A percentile compares a stretch with the other conserved stretches of the same genome.
These are phyloP conservation scores for Dendrobium catenatum DNA, from an alignment of 106 monocot genomes.

Conservation along the genomic window DNA sequence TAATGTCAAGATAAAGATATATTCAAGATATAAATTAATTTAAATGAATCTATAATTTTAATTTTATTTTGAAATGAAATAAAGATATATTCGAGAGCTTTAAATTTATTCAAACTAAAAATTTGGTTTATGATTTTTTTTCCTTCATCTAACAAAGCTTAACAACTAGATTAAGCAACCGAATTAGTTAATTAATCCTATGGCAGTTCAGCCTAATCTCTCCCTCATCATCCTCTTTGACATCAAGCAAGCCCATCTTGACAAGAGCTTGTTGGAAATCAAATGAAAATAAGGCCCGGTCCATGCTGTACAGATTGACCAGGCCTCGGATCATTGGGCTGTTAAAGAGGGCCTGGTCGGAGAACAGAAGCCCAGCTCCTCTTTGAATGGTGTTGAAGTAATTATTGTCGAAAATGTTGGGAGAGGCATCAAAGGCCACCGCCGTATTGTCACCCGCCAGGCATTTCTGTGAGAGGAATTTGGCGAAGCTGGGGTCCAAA, in stretches of 20 bases:
- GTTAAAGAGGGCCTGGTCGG: slow-evolving; percentile 56
- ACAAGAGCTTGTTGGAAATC: slow-evolving; percentile 65
- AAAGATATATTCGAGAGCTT: too few relatives aligned
- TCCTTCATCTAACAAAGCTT: too few relatives aligned
- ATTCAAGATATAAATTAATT: too few relatives aligned
- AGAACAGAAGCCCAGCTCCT: slow-evolving; percentile 40
- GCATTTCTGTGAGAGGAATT: slow-evolving; percentile 21
- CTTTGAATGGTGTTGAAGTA: slow-evolving; percentile 48
- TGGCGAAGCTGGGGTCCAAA: slow-evolving; percentile 33
- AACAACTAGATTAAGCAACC: too few relatives aligned
- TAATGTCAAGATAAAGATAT: too few relatives aligned
- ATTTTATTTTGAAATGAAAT: too few relatives aligned
- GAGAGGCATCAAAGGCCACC: slow-evolving; percentile 43
- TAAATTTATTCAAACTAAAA: too few relatives aligned
- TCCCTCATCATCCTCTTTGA: slow-evolving; percentile 41
- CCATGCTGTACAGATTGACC: slow-evolving; percentile 53
- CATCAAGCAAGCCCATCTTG: slow-evolving; percentile 73
- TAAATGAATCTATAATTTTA: too few relatives aligned
- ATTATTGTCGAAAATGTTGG: slow-evolving; percentile 47
- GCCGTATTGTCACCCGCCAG: slow-evolving; percentile 35
- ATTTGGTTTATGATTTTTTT: too few relatives aligned
- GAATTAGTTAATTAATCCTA: slow-evolving; percentile 29
- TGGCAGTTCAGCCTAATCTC: slow-evolving; percentile 63
- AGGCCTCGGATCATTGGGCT: slow-evolving; percentile 28
- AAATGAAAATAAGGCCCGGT: slow-evolving; percentile 54